Evolutionary conservation across 164 flowering plant genomes (phyloP), one percentile per base, ranked within the genome.

Genomic region (Sextonia rubra): DNA sequence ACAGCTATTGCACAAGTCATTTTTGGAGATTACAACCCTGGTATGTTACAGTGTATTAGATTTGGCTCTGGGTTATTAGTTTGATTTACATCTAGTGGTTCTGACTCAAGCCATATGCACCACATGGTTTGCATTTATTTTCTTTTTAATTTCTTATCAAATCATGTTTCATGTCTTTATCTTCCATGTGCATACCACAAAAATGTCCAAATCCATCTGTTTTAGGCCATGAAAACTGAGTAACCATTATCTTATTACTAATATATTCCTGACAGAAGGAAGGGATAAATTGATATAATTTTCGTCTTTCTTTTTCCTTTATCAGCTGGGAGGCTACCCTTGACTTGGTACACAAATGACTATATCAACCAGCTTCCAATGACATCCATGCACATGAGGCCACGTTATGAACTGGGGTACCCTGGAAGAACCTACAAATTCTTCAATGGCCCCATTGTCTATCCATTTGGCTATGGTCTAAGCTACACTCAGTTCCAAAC

Each of bases 1-100:
- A 69, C 84, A 1, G 92, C 93, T 63, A 82, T 92, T 47, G 92
- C 95, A 14, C 88, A 91, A 71, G 80, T 90, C 24, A 52, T 85
- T 3, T 81, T 80, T 56, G 88, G 88, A 27, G 76, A 84, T 18
- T 77, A 80, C 68, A 81, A 82, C 58, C 86, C 85, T 24, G 58
- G 72, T 70, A 17, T n/a, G 17, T 25, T 3, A 20, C 1, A 8
- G 44, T 37, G 44, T 8, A 37, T 17, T 37, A 27, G 26, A 62
- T 58, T 20, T 58, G 61, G 61, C 61, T 23, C 61, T 58, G 14
- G 14, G 4, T 62, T 23, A 5, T 12, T 3, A 23, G 11, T 5
- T 12, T 25, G 25, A 2, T 5, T 62, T 23, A n/a, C 66, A 62
- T 62, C 29, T n/a, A 12, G 17, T 2, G 29, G 22, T 8, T 14